Percentiles rank a stretch among this genome's conserved stretches.
Conservation (phyloP, 371 early-diverging fungal genomes). For the Massospora cicadina region DNA sequence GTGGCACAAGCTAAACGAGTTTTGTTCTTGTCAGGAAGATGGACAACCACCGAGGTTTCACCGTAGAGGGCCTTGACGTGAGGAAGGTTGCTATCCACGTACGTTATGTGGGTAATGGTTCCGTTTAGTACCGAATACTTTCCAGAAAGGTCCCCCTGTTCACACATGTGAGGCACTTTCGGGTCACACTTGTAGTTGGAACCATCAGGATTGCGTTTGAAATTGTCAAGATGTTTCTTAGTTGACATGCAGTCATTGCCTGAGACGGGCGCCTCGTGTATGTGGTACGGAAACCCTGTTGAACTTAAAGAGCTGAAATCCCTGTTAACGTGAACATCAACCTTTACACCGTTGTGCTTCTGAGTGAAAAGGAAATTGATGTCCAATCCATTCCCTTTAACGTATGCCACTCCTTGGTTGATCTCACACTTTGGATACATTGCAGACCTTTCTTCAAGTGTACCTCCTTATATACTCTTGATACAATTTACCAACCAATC, state of each 20-base stretch:
- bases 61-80: background rate
- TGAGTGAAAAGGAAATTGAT: slow-evolving; percentile 1
- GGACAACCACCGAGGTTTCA: slow-evolving; percentile 7
- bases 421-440: background rate
- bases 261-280: slow-evolving; percentile 18
- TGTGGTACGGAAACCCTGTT: slow-evolving; percentile 4
- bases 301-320: background rate
- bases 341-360: background rate
- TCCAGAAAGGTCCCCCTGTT: slow-evolving; percentile 32
- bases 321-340: background rate
- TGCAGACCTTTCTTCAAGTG: no score
- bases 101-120: background rate
- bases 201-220: slow-evolving; percentile 15
- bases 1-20: slow-evolving; percentile 10
- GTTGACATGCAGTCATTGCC: slow-evolving; percentile 26
- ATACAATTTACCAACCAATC: no score
- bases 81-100: slow-evolving; percentile 1
- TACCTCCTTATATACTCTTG: no score
- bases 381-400: background rate
- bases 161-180: slow-evolving; percentile 18
- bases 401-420: background rate
- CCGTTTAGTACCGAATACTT: slow-evolving; percentile 16
- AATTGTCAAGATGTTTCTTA: slow-evolving; percentile 26
- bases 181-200: slow-evolving; percentile 3
- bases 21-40: background rate